Conservation (phyloP, 2,329 filamentous ascomycete species). For the Penicillium verrucosum region DNA sequence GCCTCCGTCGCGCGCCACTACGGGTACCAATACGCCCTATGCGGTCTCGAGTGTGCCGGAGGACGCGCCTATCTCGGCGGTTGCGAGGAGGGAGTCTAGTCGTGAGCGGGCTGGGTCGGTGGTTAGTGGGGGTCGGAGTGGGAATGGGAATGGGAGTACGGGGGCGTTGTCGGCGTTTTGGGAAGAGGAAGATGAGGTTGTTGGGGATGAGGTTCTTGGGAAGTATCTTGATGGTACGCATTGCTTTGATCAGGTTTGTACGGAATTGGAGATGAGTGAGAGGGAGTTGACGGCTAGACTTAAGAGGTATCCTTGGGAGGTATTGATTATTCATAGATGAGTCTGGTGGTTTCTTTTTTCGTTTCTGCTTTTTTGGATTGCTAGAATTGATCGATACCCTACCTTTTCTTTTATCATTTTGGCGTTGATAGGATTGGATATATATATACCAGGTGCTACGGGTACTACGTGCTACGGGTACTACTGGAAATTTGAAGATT, state of each 20-base stretch:
- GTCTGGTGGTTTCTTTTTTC: neutral
- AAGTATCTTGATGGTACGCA: conserved; percentile 49
- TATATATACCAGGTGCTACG: neutral
- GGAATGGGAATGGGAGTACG: conserved; percentile 7
- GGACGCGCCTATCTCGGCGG: conserved; percentile 13
- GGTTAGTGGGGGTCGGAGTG: conserved; percentile 27
- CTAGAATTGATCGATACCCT: conserved; percentile 3
- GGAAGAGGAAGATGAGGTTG: conserved; percentile 34
- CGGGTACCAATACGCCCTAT: conserved; percentile 33
- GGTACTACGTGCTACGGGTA: neutral
- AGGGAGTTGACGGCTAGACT: conserved; percentile 43
- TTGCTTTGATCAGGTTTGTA: conserved; percentile 52
- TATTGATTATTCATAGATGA: conserved; percentile 48
- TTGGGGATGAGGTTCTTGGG: conserved; percentile 34
- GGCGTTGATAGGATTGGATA: neutral
- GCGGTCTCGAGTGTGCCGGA: conserved; percentile 22
- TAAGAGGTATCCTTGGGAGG: conserved; percentile 44
- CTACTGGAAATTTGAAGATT: neutral
- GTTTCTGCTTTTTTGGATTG: neutral
- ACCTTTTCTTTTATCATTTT: neutral
- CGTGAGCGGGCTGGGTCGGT: conserved; percentile 26
- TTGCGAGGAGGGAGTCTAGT: conserved; percentile 14
- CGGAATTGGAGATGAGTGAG: conserved; percentile 49
- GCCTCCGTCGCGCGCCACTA: conserved; percentile 29
- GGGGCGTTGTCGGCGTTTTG: conserved; percentile 18